Conservation (phyloP, 2,329 filamentous ascomycete genomes). For the Trichophyton simii region DNA sequence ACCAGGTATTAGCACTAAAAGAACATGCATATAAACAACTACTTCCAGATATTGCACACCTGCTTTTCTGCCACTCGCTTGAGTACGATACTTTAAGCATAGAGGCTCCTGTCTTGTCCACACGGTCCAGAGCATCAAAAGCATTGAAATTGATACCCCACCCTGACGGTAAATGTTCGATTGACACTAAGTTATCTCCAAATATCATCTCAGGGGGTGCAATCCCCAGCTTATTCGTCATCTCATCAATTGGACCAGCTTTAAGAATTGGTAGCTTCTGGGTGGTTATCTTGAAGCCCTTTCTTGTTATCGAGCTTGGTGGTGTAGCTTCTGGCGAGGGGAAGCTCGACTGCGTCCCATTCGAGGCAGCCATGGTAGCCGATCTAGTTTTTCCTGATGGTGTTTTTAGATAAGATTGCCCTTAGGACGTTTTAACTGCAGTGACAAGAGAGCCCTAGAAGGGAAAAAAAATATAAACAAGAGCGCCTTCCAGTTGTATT, state of each 20-base stretch:
- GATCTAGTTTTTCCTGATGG: neutral
- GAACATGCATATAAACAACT: neutral
- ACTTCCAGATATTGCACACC: conserved; percentile 29
- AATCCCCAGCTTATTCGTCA: conserved; percentile 68
- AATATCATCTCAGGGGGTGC: conserved; percentile 98
- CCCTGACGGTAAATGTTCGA: conserved; percentile 59
- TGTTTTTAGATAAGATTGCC: neutral
- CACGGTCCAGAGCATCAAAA: conserved; percentile 72
- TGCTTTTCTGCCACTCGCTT: conserved; percentile 65
- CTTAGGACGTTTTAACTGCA: too few species aligned
- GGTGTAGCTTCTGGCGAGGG: conserved; percentile 38
- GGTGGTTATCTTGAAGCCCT: conserved; percentile 61
- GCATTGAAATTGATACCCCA: conserved; percentile 77
- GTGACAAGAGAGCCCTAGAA: too few species aligned
- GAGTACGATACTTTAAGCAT: conserved; percentile 95
- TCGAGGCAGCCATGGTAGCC: conserved; percentile 7
- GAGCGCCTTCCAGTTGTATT: neutral
- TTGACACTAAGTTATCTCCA: conserved; percentile 73
- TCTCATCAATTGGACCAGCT: conserved; percentile 72
- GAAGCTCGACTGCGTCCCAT: conserved; percentile 29
- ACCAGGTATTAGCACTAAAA: neutral
- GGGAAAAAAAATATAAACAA: neutral
- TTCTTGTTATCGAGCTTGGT: conserved; percentile 45
- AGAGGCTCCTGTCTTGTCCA: conserved; percentile 82
- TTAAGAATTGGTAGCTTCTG: conserved; percentile 94